phyloP scores from a whole-genome alignment of 352 stramenopile genomes.

The Globisporangium viniferum region DNA sequence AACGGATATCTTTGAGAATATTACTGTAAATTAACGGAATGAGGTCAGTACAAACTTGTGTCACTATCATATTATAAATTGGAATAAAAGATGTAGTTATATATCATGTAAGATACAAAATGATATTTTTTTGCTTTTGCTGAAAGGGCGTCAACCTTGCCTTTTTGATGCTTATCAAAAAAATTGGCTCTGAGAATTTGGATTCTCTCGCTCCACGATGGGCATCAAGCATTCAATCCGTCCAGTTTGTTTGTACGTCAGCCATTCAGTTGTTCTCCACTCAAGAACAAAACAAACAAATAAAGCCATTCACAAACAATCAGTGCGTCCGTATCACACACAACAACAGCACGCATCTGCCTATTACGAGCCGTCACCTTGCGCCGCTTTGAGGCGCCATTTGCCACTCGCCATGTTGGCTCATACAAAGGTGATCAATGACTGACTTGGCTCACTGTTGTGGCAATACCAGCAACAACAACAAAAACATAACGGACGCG shows the following conservation, averaged over 20 bases:
- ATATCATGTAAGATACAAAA: neutral
- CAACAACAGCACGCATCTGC: neutral
- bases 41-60: neutral
- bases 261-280: neutral
- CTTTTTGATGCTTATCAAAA: neutral
- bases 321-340: neutral
- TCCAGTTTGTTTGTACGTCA: neutral
- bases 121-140: too few relatives aligned
- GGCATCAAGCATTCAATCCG: neutral
- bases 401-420: neutral
- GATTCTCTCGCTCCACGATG: neutral
- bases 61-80: neutral
- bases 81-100: neutral
- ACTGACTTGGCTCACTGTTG: neutral
- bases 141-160: neutral
- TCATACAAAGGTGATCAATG: too few relatives aligned
- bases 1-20: slow-evolving; percentile 6
- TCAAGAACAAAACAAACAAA: neutral
- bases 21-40: neutral
- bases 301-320: neutral
- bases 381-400: neutral
- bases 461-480: neutral
- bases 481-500: neutral
- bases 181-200: neutral
- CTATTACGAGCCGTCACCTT: neutral